Percentiles rank a stretch among this genome's conserved stretches.
Conservation (phyloP, 495 filamentous ascomycete species). For the Saxophila tyrrhenica region DNA sequence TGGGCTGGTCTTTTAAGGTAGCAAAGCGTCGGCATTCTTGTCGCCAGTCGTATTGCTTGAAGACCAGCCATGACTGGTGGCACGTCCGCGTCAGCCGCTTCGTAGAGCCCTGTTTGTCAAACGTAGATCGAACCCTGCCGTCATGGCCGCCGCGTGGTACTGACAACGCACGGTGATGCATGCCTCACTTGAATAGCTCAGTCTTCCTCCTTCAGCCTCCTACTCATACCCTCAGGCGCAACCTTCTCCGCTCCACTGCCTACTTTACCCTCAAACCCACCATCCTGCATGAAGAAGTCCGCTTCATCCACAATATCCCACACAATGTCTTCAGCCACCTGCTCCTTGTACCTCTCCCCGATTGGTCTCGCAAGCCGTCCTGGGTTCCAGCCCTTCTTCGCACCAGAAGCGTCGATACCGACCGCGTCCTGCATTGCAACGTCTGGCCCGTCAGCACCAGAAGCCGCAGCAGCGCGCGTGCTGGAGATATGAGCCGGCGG, state of each 20-base stretch:
- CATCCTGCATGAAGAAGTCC: conserved; percentile 63
- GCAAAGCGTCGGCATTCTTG: too few relatives aligned
- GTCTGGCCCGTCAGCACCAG: conserved; percentile 36
- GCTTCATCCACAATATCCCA: conserved; percentile 91
- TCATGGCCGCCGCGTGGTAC: background rate
- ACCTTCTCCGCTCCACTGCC: conserved; percentile 12
- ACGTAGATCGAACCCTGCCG: too few relatives aligned
- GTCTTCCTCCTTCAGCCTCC: conserved; percentile 9
- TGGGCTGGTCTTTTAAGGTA: too few relatives aligned
- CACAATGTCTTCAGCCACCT: conserved; percentile 87
- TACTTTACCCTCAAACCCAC: conserved; percentile 32
- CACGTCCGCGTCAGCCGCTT: too few relatives aligned
- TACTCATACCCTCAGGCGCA: background rate
- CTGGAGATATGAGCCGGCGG: conserved; percentile 48
- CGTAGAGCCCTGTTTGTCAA: too few relatives aligned
- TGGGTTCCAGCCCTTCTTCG: conserved; percentile 13
- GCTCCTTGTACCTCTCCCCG: conserved; percentile 76
- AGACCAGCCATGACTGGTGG: too few relatives aligned
- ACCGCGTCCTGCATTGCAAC: conserved; percentile 31
- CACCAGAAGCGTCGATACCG: conserved; percentile 1
- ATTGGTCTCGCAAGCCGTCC: conserved; percentile 34
- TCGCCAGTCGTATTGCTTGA: too few relatives aligned
- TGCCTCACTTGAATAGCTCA: background rate
- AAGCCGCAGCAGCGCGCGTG: conserved; percentile 15
- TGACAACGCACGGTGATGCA: background rate